A percentile compares a stretch with the other conserved stretches of the same genome.
Conservation (phyloP, 352 stramenopile species). For the Pythium pectinolyticum region DNA sequence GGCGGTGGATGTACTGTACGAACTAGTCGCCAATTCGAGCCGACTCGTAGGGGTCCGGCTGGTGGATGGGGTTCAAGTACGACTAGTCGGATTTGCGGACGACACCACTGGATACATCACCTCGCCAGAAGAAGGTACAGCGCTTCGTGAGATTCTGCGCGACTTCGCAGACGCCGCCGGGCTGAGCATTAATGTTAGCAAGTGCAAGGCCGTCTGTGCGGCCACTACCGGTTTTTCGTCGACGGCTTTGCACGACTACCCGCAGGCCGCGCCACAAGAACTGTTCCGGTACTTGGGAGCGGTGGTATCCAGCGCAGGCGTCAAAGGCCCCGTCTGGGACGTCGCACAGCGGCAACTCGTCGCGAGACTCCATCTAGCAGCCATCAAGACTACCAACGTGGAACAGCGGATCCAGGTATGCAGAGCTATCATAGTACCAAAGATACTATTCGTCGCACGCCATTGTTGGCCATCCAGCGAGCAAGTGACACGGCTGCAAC, state of each 20-base stretch:
- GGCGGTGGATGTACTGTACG: constrained; percentile 8
- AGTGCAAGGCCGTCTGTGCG: background rate
- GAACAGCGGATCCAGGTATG: constrained; percentile 4
- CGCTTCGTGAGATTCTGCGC: too few relatives aligned
- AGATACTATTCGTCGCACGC: constrained; percentile 3
- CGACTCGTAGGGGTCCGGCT: too few relatives aligned
- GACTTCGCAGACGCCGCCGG: background rate
- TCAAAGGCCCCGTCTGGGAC: background rate
- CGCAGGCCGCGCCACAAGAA: background rate
- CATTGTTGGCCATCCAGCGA: constrained; percentile 2
- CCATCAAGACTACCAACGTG: constrained; percentile 11
- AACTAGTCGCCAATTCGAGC: too few relatives aligned
- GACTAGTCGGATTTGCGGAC: too few relatives aligned
- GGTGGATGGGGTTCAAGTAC: too few relatives aligned
- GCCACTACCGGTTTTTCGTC: background rate
- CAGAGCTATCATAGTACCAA: constrained; percentile 10
- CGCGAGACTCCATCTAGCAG: background rate
- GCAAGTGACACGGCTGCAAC: background rate
- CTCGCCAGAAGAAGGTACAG: too few relatives aligned
- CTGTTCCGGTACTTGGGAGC: background rate
- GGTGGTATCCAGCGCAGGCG: background rate
- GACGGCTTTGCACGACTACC: background rate
- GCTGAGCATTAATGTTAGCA: constrained; percentile 2
- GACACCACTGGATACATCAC: too few relatives aligned
- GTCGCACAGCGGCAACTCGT: background rate